phyloP scores from a whole-genome alignment of 805 yeast species.

The Lipomyces kockii region DNA sequence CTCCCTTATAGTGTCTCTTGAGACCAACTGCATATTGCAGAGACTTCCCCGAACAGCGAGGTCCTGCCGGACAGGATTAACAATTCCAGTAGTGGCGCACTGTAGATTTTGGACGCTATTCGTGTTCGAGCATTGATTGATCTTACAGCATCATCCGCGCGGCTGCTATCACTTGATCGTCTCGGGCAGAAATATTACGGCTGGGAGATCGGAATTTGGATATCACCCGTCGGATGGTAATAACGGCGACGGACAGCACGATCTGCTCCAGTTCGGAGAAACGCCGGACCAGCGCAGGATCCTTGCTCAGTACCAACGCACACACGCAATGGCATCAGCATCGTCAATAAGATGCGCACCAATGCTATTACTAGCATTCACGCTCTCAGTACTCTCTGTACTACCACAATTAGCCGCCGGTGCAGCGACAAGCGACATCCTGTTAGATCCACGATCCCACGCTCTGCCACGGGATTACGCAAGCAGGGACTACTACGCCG shows the following conservation, averaged over 20 bases:
- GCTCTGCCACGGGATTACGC: slow-evolving; percentile 38
- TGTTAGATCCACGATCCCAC: slow-evolving; percentile 25
- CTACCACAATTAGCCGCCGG: neutral
- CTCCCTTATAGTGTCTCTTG: too few species aligned
- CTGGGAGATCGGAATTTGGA: neutral
- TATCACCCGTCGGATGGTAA: neutral
- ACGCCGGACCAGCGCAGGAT: neutral
- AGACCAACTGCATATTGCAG: too few species aligned
- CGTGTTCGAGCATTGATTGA: neutral
- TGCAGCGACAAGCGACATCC: neutral
- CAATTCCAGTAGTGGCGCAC: neutral
- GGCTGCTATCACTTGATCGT: neutral
- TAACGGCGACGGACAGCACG: neutral
- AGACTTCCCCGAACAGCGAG: too few species aligned
- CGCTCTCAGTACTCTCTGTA: neutral
- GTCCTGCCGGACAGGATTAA: too few species aligned
- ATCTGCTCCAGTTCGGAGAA: neutral
- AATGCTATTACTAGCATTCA: neutral
- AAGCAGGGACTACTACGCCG: slow-evolving; percentile 37
- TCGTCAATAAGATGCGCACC: neutral
- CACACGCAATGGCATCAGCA: neutral
- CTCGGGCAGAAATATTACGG: neutral
- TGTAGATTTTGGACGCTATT: neutral
- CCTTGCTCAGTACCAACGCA: neutral
- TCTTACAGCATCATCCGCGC: neutral